A percentile compares a stretch with the other conserved stretches of the same genome.
Conservation (phyloP, 1,284 basidiomycete genomes). For the Kalmanozyma brasiliensis region DNA sequence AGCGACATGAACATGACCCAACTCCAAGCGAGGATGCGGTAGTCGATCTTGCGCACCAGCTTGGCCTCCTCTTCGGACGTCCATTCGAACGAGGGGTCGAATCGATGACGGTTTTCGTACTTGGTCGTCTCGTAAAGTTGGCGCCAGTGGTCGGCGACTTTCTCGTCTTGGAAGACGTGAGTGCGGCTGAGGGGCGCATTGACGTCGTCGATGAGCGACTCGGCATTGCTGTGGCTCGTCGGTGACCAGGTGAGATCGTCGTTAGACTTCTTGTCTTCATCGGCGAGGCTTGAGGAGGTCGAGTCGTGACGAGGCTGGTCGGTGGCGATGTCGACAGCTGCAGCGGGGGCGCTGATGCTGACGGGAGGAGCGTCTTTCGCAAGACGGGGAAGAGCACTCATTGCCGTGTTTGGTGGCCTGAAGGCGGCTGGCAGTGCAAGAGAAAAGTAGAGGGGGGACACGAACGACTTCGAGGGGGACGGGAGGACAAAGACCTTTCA, state of each 20-base stretch:
- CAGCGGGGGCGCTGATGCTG: slow-evolving; percentile 15
- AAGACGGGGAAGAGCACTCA: slow-evolving; percentile 28
- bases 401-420: background rate
- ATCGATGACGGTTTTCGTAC: slow-evolving; percentile 44
- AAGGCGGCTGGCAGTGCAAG: background rate
- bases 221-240: slow-evolving; percentile 5
- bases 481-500: no score
- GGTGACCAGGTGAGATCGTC: slow-evolving; percentile 12
- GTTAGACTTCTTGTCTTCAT: slow-evolving; percentile 19
- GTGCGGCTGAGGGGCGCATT: slow-evolving; percentile 20
- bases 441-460: background rate
- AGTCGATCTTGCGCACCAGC: slow-evolving; percentile 25
- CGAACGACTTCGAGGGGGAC: background rate
- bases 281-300: slow-evolving; percentile 8
- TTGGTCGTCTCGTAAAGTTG: slow-evolving; percentile 31
- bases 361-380: slow-evolving; percentile 26
- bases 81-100: slow-evolving; percentile 40
- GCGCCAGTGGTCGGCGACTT: slow-evolving; percentile 36
- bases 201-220: slow-evolving; percentile 18
- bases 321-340: slow-evolving; percentile 11
- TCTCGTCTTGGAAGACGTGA: slow-evolving; percentile 43
- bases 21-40: slow-evolving; percentile 18
- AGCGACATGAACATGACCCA: slow-evolving; percentile 50
- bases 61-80: slow-evolving; percentile 22
- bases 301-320: slow-evolving; percentile 21